Evolutionary conservation across 768 basidiomycete genomes (phyloP), one percentile per base, ranked within the genome.

Genomic region (Gelatoporia subvermispora): DNA sequence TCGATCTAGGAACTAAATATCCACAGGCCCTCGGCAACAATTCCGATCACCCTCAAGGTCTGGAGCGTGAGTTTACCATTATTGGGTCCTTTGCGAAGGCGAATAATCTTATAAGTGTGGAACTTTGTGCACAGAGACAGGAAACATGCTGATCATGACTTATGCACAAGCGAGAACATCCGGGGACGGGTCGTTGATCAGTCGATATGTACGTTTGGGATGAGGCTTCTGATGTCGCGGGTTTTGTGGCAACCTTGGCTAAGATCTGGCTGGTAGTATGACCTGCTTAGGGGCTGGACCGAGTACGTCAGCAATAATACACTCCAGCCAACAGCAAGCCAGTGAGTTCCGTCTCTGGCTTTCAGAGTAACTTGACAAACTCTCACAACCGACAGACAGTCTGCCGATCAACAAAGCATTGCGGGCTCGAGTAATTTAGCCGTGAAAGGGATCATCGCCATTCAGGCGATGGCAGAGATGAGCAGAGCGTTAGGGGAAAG

Each of bases 141-240:
- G 64, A 1, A 65, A 67, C 46, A 70, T 69, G 56, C 35, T 57
- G 18, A 57, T 57, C 31, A 52, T 52, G 56, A 38, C 49, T 8
- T 47, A 52, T 16, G 69, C 68, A 1, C 63, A 71, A 46, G 65
- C 66, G 11, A 40, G 57, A 22, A 49, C 52, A 7, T 54, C 60
- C 5, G 65, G 65, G 10, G 63, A 66, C 38, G 60, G 57, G 0
- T 52, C 53, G 2, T 44, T 65, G 24, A 35, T 69, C 8, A 21
- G 20, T 4, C 20, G 31, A 39, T 54, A 60, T 47, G 60, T 64
- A 15, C 20, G 56, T 56, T 16, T n/a, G 4, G 43, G 24, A 21
- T 24, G 17, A 34, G 24, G n/a, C 36, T 23, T 46, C 42, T 16
- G 10, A 20, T 39, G 10, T 8, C 16, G 21, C 20, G 18, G 17